Base-by-base conservation (phyloP, 2,329 filamentous ascomycete genomes). In the Fusarium drepaniforme region DNA sequence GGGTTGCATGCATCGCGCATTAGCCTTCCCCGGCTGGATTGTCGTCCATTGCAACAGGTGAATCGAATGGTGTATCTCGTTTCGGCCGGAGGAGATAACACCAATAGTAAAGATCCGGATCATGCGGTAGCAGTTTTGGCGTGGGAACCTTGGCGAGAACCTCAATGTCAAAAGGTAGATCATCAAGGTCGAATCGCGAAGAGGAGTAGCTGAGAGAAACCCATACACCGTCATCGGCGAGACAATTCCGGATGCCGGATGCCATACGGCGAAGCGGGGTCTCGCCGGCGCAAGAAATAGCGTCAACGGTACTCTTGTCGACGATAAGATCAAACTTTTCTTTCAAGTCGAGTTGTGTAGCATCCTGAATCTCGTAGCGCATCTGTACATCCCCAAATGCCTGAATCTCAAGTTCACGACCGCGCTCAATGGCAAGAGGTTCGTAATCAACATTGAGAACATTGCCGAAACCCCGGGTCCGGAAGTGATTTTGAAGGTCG, bases 391-490 rank as follows among this genome's bases (percentile, higher is more conserved):
- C 83, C 21, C 86, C 85, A 71, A 89, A 89, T 2, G 75, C 80
- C 8, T 74, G 60, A 30, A 74, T 59, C 73, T 89, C 87, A 3
- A 85, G 79, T 35, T 82, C 75, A 5, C 80, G 82, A 1, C 86
- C 86, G 33, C 85, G 83, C 25, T 85, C 81, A 11, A 85, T 78
- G 8, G 87, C 87, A 8, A 87, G 80, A 6, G 86, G 86, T 74
- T 88, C 87, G 71, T 86, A 89, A 78, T 88, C 87, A 68, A 87
- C 77, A 69, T 88, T 89, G 8, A 85, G 86, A 21, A 89, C 80
- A 73, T 85, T 74, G 4, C 63, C n/a, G 70, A 86, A 86, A 2
- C 86, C 86, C 11, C 78, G 78, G 6, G 70, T 69, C 7, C 87
- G 86, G n/a, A 88, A 80, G 70, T 85, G 83, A 72, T 84, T 86